phyloP scores from a whole-genome alignment of 805 yeast genomes.

The Candida xiaguanensis region DNA sequence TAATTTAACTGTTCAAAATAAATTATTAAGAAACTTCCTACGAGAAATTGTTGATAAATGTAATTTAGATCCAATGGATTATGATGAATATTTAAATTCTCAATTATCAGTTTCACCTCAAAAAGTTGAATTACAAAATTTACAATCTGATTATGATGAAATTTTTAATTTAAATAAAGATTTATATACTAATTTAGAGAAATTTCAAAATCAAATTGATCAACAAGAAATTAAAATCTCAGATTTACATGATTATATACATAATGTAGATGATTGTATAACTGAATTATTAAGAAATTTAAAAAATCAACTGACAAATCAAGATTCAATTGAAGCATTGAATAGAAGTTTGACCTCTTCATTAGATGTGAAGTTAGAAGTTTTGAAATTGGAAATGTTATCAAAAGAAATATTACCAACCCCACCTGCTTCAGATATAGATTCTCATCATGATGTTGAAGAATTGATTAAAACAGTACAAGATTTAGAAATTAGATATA shows the following conservation, averaged over 20 bases:
- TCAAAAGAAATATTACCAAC: slow-evolving; percentile 3
- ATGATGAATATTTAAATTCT: neutral
- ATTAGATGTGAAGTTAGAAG: slow-evolving; percentile 22
- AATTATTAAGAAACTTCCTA: slow-evolving; percentile 37
- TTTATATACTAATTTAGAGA: slow-evolving; percentile 32
- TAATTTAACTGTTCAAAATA: slow-evolving; percentile 35
- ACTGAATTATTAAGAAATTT: slow-evolving; percentile 19
- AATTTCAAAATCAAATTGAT: slow-evolving; percentile 28
- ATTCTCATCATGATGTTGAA: slow-evolving; percentile 16
- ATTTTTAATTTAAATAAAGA: slow-evolving; percentile 35
- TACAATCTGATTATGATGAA: slow-evolving; percentile 28
- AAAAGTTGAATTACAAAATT: slow-evolving; percentile 3
- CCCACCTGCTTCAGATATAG: slow-evolving; percentile 9
- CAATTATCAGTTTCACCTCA: neutral
- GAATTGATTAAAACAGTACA: slow-evolving; percentile 19
- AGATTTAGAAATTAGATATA: slow-evolving; percentile 19
- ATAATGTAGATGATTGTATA: slow-evolving; percentile 14
- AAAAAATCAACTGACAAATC: slow-evolving; percentile 17
- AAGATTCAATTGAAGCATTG: slow-evolving; percentile 15
- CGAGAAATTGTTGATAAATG: slow-evolving; percentile 30
- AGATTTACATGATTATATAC: slow-evolving; percentile 12
- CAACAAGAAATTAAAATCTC: slow-evolving; percentile 22
- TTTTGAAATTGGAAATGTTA: slow-evolving; percentile 6
- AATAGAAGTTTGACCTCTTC: slow-evolving; percentile 14
- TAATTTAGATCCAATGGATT: slow-evolving; percentile 1